Evolutionary conservation across 2,329 filamentous ascomycete species (phyloP), one percentile per base, ranked within the genome.

Genomic region (Xylogone sp.): DNA sequence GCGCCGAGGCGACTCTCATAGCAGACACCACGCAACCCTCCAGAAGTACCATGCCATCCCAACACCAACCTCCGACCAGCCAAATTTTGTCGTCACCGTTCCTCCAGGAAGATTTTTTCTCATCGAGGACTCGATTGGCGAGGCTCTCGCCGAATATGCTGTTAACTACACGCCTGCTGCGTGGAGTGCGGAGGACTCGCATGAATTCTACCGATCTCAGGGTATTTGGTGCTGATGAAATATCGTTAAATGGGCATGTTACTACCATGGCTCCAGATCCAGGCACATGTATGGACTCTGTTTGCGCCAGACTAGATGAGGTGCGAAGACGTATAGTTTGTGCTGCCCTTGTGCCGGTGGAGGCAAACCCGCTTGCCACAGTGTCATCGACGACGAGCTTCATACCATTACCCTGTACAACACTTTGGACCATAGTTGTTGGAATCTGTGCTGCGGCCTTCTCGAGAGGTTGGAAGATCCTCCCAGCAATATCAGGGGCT

Each of bases 11-110:
- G 43, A 84, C 70, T 29, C 74, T 70, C 72, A 79, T 78, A 1
- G 81, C 79, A 7, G 80, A 83, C 2, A 80, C 71, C 2, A 84
- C 69, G 50, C 81, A 85, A 1, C 82, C 82, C 61, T 84, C 81
- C 3, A 84, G 63, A 16, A 84, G 57, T 1, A 84, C 79, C 79
- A 84, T 80, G 2, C 81, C 81, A 62, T 84, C 81, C 81, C 81
- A 84, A 57, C 80, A 84, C 82, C 81, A 84, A 0, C 78, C 77
- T 5, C 81, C 81, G 1, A 73, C 71, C 12, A 84, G 59, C 72
- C 75, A 84, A 0, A 84, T 74, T 42, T 74, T 71, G 7, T 73
- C 71, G 46, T 79, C 68, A 0, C 80, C 80, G 52, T 80, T 83
- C 7, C 63, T 69, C 79, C 80, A 83, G 20, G 49, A 44, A 16